Evolutionary conservation across 2,329 filamentous ascomycete species (phyloP).

Genomic region (Pezicula rhizophila): DNA sequence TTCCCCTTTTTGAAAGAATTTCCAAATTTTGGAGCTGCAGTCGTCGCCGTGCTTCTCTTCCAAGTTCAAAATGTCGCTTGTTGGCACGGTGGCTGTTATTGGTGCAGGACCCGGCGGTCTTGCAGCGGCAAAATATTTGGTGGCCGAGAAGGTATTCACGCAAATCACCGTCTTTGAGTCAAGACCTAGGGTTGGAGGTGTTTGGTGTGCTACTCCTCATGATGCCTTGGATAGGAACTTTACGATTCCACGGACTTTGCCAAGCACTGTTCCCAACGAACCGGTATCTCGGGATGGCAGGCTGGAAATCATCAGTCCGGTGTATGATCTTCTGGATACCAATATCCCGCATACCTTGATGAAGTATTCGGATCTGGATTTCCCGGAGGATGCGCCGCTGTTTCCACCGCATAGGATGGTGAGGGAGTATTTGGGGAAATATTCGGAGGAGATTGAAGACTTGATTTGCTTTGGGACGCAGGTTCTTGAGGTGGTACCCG

Average conservation of each 20-base stretch:
- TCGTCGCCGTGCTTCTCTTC: too few species aligned
- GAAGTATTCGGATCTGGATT: conserved; percentile 65
- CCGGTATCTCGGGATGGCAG: conserved; percentile 42
- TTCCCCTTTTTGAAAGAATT: too few species aligned
- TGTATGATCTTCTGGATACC: conserved; percentile 77
- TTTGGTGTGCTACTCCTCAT: conserved; percentile 69
- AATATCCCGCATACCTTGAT: conserved; percentile 79
- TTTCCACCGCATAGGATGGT: conserved; percentile 71
- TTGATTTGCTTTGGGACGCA: conserved; percentile 63
- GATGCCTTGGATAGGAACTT: conserved; percentile 32
- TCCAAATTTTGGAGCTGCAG: too few species aligned
- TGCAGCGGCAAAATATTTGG: conserved; percentile 72
- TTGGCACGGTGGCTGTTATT: conserved; percentile 52
- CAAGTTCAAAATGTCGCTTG: background rate
- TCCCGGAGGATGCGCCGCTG: conserved; percentile 55
- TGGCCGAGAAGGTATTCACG: conserved; percentile 63
- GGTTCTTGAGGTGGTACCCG: conserved; percentile 36
- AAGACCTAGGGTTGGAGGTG: conserved; percentile 64
- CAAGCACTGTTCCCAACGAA: conserved; percentile 53
- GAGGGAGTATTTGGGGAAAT: conserved; percentile 64
- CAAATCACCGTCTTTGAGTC: conserved; percentile 75
- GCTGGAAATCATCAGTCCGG: conserved; percentile 56
- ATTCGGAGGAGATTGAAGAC: conserved; percentile 53
- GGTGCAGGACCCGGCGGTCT: conserved; percentile 76
- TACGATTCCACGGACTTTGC: conserved; percentile 59